Evolutionary conservation across 208 protist genomes (phyloP), one percentile per base, ranked within the genome.

Genomic region (Endotrypanum monterogeii): DNA sequence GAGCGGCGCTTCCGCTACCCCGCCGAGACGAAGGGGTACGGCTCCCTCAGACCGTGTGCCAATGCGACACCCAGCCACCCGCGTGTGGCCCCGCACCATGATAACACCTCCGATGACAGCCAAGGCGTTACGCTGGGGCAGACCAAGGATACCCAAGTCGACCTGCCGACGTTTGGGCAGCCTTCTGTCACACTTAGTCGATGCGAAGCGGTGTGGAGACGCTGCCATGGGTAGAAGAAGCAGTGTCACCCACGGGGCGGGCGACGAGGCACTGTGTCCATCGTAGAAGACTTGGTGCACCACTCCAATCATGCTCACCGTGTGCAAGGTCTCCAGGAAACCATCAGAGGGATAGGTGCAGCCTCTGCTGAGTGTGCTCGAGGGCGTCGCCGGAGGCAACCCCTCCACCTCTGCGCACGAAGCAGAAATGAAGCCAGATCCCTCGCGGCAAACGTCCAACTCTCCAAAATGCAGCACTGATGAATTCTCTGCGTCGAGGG

Each of bases 281-380:
- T 80, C 61, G 63, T 78, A 93, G 69, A 60, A 90, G 9, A 90
- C 71, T 32, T 75, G 76, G n/a, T 77, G 62, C 12, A 90, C 84
- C 2, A 86, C 79, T 6, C 73, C 85, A 1, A 82, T 30, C 5
- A 88, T 41, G 44, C 71, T 56, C 18, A 89, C 71, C 12, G 32
- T 57, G 32, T 48, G 56, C 14, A 58, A 35, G 14, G 25, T 58
- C 32, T 80, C 76, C 9, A 77, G 57, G 30, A 82, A 82, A 37
- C 69, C 28, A 51, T 75, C 73, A 9, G 57, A 66, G 0, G 83
- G 83, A 66, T 76, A 74, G 14, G 37, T n/a, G 35, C 52, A 23
- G 65, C 48, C 20, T 48, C 8, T 3, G 32, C 25, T 37, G 28
- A 32, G 54, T 3, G 66, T 41, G 66, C 25, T 48, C 25, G 63